Evolutionary conservation across 148 eudicot species (phyloP), one percentile per base, ranked within the genome.

Genomic region (Gaultheria prostrata): DNA sequence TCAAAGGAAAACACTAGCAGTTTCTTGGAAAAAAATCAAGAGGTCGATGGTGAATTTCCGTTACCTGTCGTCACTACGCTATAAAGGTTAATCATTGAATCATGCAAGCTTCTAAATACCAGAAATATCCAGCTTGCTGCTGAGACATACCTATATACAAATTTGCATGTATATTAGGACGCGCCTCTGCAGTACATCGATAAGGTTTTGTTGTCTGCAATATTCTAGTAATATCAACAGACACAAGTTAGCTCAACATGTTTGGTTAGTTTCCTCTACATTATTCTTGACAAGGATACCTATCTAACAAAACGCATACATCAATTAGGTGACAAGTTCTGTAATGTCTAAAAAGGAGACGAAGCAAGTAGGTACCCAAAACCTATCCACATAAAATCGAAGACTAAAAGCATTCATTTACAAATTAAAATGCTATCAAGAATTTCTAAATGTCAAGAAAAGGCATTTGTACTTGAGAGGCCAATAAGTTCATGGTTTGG

Each of bases 1-100:
- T 81, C 83, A 49, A 70, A 18, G n/a, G 67, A 82, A 70, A 82
- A 48, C 15, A 4, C 65, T 26, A 82, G 72, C 76, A 54, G 57
- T 57, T 76, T 83, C 80, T 75, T 24, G 80, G 80, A 71, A 82
- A 39, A 14, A 56, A 56, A 43, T 54, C 39, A 39, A n/a, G 20
- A 48, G 83, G 83, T 14, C 32, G 28, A 61, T 65, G 83, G 13
- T 1, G 43, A 54, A 30, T 35, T 54, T 82, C 51, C 8, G 1
- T 54, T 39, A 39, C 45, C 79, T 56, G 79, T 35, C 43, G 72
- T 56, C 57, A 17, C 54, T 56, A 39, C 43, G 35, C 50, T 17
- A 35, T 69, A 11, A 81, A 80, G 26, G 17, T 63, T 46, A 9
- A 51, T 81, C 72, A 28, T 6, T 12, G 17, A 50, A 54, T 67